Conservation (phyloP, 257 asterid genomes). For the Fraxinus americana region DNA sequence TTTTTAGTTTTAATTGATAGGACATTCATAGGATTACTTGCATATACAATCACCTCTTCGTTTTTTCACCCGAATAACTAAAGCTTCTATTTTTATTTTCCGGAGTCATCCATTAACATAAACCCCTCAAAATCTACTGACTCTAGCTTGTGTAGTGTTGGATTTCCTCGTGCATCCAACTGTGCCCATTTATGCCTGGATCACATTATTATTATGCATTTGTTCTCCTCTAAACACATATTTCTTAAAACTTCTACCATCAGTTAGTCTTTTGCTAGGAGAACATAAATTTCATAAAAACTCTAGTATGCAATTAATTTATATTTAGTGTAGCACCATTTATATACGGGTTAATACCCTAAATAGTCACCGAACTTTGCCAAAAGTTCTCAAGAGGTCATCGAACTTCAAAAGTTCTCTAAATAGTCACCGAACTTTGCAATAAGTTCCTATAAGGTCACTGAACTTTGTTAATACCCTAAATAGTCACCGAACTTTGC, state of each 20-base stretch:
- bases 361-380: no score
- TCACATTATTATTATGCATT: neutral
- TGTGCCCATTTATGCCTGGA: neutral
- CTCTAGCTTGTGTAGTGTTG: neutral
- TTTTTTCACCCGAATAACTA: neutral
- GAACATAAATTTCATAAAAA: neutral
- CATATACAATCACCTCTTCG: neutral
- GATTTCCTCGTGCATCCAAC: neutral
- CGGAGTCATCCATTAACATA: neutral
- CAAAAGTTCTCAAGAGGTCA: no score
- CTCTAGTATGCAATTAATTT: neutral
- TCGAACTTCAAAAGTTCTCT: no score
- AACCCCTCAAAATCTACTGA: neutral
- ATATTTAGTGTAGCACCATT: neutral
- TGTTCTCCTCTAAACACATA: neutral
- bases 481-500: no score
- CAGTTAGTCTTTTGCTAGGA: neutral
- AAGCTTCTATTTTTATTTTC: neutral
- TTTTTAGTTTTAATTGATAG: conserved; percentile 2
- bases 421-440: no score
- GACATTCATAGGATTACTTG: neutral
- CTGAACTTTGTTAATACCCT: no score
- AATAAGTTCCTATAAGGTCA: no score
- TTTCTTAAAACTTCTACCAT: neutral
- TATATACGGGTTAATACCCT: neutral